These are phyloP conservation scores for Canna indica DNA, from an alignment of 176 grass and related monocot genomes.

Conservation along the genomic window DNA sequence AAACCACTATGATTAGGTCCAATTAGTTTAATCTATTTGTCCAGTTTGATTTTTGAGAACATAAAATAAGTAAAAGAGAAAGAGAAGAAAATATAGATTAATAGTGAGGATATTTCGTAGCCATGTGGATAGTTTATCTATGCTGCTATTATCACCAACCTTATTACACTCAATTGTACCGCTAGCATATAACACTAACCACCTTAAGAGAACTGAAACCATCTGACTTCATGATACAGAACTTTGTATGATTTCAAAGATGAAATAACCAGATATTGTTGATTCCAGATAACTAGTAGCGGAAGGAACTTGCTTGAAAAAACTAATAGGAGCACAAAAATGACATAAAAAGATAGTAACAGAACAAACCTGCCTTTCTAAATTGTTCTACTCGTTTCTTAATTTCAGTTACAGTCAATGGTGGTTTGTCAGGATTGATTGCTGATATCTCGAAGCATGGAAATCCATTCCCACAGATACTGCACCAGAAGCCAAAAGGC, in stretches of 20 bases:
- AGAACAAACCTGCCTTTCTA: constrained; percentile 53
- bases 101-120: too few relatives aligned
- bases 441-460: constrained; percentile 97
- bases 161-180: too few relatives aligned
- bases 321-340: neutral
- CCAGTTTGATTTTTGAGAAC: too few relatives aligned
- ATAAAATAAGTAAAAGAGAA: too few relatives aligned
- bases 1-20: too few relatives aligned
- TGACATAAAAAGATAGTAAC: neutral
- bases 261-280: neutral
- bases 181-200: too few relatives aligned
- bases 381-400: constrained; percentile 78
- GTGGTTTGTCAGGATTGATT: constrained; percentile 82
- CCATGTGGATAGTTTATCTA: too few relatives aligned
- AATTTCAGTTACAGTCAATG: constrained; percentile 70
- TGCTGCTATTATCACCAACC: too few relatives aligned
- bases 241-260: neutral
- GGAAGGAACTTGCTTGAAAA: neutral
- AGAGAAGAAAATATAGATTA: too few relatives aligned
- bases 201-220: neutral
- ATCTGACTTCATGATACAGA: neutral
- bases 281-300: neutral
- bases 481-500: constrained; percentile 18
- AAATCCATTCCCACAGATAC: constrained; percentile 68
- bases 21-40: too few relatives aligned